Evolutionary conservation across 176 grass and related monocot genomes (phyloP), one percentile per base, ranked within the genome.

Genomic region (Panicum miliaceum): DNA sequence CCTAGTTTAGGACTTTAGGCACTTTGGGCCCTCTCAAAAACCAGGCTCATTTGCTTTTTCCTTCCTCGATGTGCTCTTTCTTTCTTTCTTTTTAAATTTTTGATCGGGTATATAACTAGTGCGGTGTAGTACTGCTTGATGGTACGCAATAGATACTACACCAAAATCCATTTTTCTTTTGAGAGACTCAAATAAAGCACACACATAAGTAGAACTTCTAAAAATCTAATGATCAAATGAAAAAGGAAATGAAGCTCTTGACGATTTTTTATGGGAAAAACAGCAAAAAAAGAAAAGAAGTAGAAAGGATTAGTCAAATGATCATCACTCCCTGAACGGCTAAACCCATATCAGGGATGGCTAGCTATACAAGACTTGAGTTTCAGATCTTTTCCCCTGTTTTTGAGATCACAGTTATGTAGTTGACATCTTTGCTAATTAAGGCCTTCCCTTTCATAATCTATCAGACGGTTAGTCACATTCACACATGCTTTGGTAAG

Each of bases 21-120:
- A 82, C 79, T 87, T 51, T 70, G 77, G 26, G 47, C 57, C 84
- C 57, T 86, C 77, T 77, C 3, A 26, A 20, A 64, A 90, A 77
- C 47, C 22, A 27, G 22, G 37, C 64, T 10, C 64, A 12, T n/a
- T 77, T 64, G 46, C 73, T 37, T 78, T 52, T 52, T 58, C 6
- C 20, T 50, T 58, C 57, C 65, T 57, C 19, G 64, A 58, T 65
- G 63, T 64, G 56, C 57, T 54, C 72, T 84, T 58, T 72, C 15
- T 7, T 58, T 65, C 18, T 43, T 13, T 13, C 78, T 23, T 1
- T 69, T 60, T n/a, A n/a, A n/a, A n/a, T n/a, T 29, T n/a, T n/a
- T 12, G 25, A 62, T 73, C 61, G 10, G 32, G 56, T 46, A 46
- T 60, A 26, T 63, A 32, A 8, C 14, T 11, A 47, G 51, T 76